Evolutionary conservation across 192 early-diverging fungal genomes (phyloP), one percentile per base, ranked within the genome.

Genomic region (Hyaloraphidium curvatum): DNA sequence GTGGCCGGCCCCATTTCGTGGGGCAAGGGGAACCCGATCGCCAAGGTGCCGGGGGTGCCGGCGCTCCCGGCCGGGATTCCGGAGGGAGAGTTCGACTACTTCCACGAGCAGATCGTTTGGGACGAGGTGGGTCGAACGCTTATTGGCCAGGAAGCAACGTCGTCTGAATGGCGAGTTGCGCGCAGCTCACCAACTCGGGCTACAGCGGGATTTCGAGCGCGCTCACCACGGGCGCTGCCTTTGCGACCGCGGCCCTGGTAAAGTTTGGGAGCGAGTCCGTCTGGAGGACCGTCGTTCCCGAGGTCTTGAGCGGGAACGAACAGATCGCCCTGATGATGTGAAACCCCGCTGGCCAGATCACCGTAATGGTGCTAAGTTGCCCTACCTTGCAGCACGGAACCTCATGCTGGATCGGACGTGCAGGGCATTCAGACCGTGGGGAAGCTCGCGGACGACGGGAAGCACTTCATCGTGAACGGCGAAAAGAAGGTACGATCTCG

Each of bases 361-460:
- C 86, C 54, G n/a, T n/a, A n/a, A n/a, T n/a, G n/a, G n/a, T n/a
- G n/a, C n/a, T n/a, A n/a, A n/a, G n/a, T n/a, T n/a, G n/a, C n/a
- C n/a, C n/a, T n/a, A n/a, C n/a, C n/a, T n/a, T 78, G 76, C 7
- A 84, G 86, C 54, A 88, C 86, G 3, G 86, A 89, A 62, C 86
- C 83, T 17, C 57, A 60, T 50, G 71, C 71, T 23, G 71, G 71
- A 28, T 76, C 72, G 0, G 86, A 89, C 63, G 86, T 89, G 13
- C 82, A 84, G 35, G 77, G 74, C 59, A 60, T 89, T n/a, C 61
- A 59, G 27, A 72, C 73, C 27, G 76, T 73, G 52, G 86, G 84
- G 19, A 78, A 72, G 51, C 67, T 74, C 57, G 55, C 70, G 25
- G 67, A 76, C 26, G 76, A 78, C 55, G 86, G 84, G 2, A 71